Evolutionary conservation across 2,329 filamentous ascomycete species (phyloP), one percentile per base, ranked within the genome.

Genomic region (Fusarium napiforme): DNA sequence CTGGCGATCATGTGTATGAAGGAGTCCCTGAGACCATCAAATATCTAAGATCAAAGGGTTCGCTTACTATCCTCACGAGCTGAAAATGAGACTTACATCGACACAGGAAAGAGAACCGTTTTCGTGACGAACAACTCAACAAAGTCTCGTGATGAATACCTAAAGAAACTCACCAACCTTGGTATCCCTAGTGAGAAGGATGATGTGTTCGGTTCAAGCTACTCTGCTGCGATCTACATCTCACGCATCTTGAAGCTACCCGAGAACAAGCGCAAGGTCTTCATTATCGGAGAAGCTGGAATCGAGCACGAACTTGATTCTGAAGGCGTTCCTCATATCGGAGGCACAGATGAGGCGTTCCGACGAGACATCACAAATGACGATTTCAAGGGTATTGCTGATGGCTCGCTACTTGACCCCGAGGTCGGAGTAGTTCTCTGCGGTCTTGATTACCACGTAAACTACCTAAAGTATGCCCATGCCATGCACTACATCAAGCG

Each of bases 71-170:
- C 36, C 55, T 52, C 62, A 58, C 7, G 52, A 32, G 28, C 45
- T 10, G 21, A 71, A 71, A 59, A 30, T 36, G 45, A 58, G 18
- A 39, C 61, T 74, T 34, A 75, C 60, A 63, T 45, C 26, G 14
- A 19, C 8, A 28, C 60, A 96, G 95, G 94, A 80, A 99, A 99
- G 83, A 92, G 92, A 81, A 89, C 96, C 39, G 91, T 99, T 61
- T 99, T 99, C 80, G 96, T 99, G 59, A 99, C 96, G 45, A 99
- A 99, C 85, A 99, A 99, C 86, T 98, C 95, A 79, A 98, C 96
- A 64, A 99, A 99, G 82, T 97, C 96, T 16, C 93, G 96, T 64
- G 86, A 89, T 56, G 95, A 98, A 81, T 99, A 99, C 84, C 92
- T 93, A 82, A 94, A 96, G 86, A 99, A 98, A 81, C 92, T 99